These are phyloP conservation scores for Casaregolazyma suthepensis DNA, from an alignment of 1,139 yeast species.

Conservation along the genomic window DNA sequence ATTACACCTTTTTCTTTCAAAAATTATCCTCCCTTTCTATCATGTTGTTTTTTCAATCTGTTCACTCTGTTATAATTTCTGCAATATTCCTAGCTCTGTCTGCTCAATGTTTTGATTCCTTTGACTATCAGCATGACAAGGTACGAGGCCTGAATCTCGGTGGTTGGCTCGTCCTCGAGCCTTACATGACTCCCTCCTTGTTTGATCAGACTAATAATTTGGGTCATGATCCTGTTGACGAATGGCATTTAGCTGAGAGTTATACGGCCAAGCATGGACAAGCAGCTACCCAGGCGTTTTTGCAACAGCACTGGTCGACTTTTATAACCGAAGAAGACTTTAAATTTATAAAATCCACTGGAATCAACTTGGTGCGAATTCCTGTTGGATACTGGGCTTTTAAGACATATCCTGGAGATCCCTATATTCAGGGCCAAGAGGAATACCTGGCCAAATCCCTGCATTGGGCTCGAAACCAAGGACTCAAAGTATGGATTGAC, in stretches of 20 bases:
- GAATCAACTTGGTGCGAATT: slow-evolving; percentile 80
- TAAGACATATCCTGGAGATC: slow-evolving; percentile 55
- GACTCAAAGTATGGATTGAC: slow-evolving; percentile 81
- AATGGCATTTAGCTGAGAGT: slow-evolving; percentile 60
- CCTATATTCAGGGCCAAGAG: slow-evolving; percentile 84
- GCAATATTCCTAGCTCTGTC: background rate
- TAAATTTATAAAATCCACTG: slow-evolving; percentile 50
- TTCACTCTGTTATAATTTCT: background rate
- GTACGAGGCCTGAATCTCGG: slow-evolving; percentile 81
- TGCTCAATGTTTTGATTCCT: background rate
- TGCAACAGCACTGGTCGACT: slow-evolving; percentile 69
- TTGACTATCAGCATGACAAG: slow-evolving; percentile 41
- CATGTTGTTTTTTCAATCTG: background rate
- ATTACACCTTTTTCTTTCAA: background rate
- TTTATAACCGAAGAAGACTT: slow-evolving; percentile 78
- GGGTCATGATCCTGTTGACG: slow-evolving; percentile 64
- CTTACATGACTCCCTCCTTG: slow-evolving; percentile 77
- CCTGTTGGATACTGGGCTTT: slow-evolving; percentile 99
- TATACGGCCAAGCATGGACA: slow-evolving; percentile 45
- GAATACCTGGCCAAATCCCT: slow-evolving; percentile 68
- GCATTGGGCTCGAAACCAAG: slow-evolving; percentile 60
- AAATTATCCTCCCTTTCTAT: background rate
- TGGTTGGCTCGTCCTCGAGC: slow-evolving; percentile 86
- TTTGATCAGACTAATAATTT: slow-evolving; percentile 45
- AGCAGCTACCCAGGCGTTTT: slow-evolving; percentile 45